Percentiles rank a stretch among this genome's conserved stretches.
These are phyloP conservation scores for Botryotinia globosa DNA, from an alignment of 2,329 filamentous ascomycete species.

Conservation along the genomic window DNA sequence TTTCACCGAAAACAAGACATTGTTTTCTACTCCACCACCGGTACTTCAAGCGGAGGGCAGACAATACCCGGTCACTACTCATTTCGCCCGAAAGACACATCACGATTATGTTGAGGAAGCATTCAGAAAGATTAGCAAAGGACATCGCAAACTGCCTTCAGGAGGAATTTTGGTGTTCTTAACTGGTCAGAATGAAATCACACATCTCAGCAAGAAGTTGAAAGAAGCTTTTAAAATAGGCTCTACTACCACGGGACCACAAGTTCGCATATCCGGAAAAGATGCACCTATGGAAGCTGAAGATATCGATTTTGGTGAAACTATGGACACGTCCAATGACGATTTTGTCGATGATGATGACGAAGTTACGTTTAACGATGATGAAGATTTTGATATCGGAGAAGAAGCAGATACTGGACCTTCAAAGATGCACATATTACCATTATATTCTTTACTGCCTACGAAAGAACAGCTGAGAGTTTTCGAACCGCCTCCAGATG, in stretches of 20 bases:
- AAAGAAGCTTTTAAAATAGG: slow-evolving; percentile 58
- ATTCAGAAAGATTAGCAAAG: slow-evolving; percentile 80
- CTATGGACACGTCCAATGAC: slow-evolving; percentile 53
- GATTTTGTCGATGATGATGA: slow-evolving; percentile 57
- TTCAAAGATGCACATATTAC: slow-evolving; percentile 80
- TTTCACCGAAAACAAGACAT: slow-evolving; percentile 75
- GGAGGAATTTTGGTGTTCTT: slow-evolving; percentile 93
- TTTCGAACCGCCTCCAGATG: slow-evolving; percentile 80
- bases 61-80: slow-evolving; percentile 84
- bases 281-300: slow-evolving; percentile 81
- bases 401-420: slow-evolving; percentile 66
- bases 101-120: slow-evolving; percentile 89
- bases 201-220: slow-evolving; percentile 74
- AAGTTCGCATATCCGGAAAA: slow-evolving; percentile 70
- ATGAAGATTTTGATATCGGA: slow-evolving; percentile 54
- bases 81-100: slow-evolving; percentile 80
- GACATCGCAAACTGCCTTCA: slow-evolving; percentile 84
- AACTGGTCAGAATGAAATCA: slow-evolving; percentile 90
- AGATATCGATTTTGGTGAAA: slow-evolving; percentile 78
- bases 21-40: slow-evolving; percentile 78
- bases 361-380: slow-evolving; percentile 56
- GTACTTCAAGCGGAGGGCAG: slow-evolving; percentile 87
- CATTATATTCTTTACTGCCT: slow-evolving; percentile 87
- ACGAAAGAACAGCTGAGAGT: slow-evolving; percentile 88
- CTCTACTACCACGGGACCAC: slow-evolving; percentile 53